Evolutionary conservation across 345 rosid species (phyloP), one percentile per base, ranked within the genome.

Genomic region (Psidium friedrichsthalianum): DNA sequence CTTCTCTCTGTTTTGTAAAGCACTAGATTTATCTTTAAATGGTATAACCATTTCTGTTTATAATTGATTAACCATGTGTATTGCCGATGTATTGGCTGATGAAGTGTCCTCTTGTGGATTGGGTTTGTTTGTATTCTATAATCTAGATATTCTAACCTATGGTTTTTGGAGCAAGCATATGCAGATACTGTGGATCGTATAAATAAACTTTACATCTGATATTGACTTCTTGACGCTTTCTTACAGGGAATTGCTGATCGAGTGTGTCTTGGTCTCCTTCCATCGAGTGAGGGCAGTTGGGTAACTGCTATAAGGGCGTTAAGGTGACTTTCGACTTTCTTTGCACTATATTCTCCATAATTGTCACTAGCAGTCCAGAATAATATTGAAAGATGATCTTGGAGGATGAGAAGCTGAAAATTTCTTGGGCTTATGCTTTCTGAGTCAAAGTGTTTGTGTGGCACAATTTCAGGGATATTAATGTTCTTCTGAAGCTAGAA

Each of bases 221-320:
- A 36, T 18, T 69, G 25, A 69, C 13, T 69, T 47, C 13, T 69
- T 69, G 36, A 56, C 16, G 52, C 54, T 21, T 51, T 85, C 82
- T 82, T 88, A 44, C 88, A 95, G 98, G 96, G 96, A 89, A 92
- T 97, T 86, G 99, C 99, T 32, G 90, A 95, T 89, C 93, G 98
- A 89, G 97, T 97, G 89, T 90, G 93, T 90, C 97, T 97, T 83
- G 98, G 99, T 85, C 99, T 95, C 85, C 89, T 97, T 86, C 99
- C 99, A 21, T 88, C 96, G 54, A 95, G 99, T 85, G 98, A 95
- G 90, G 95, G 89, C 83, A 93, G 97, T 91, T 97, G 98, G 99
- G 89, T 86, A 51, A 94, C 98, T 84, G 99, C 98, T 86, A 90
- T 97, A 74, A 90, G 88, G 90, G 95, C 98, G 82, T 90, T 97